Conservation (phyloP, 202 grass and related monocot genomes). For the Zoysia matrella region DNA sequence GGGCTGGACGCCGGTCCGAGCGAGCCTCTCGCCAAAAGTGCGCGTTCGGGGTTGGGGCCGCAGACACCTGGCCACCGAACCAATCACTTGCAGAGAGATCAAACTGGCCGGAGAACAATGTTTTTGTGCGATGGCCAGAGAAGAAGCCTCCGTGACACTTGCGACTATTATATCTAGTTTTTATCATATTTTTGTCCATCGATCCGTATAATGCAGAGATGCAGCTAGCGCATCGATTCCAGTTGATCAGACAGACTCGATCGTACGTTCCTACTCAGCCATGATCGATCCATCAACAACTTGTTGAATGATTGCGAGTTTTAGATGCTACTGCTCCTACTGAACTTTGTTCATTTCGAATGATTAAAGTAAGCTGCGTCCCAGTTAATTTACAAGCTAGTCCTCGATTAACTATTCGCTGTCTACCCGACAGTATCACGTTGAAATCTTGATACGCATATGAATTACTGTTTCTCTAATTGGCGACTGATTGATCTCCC, state of each 20-base stretch:
- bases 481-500: no score
- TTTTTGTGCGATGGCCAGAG: no score
- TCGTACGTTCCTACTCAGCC: not conserved
- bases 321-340: constrained; percentile 1
- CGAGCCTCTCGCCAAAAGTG: constrained; percentile 24
- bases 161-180: constrained; percentile 2
- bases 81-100: not conserved
- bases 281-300: constrained; percentile 15
- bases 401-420: no score
- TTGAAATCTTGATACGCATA: no score
- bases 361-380: no score
- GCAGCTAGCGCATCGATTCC: constrained; percentile 21
- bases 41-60: not conserved
- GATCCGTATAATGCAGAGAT: not conserved
- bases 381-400: no score
- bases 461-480: no score
- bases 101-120: not conserved
- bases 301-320: constrained; percentile 43
- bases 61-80: constrained; percentile 1
- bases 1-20: constrained; percentile 12
- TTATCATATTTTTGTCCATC: not conserved
- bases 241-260: constrained; percentile 14
- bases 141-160: not conserved
- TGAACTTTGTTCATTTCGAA: no score
- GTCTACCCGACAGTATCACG: no score